phyloP scores from a whole-genome alignment of 345 rosid species.

The Eucalyptus curtisii region DNA sequence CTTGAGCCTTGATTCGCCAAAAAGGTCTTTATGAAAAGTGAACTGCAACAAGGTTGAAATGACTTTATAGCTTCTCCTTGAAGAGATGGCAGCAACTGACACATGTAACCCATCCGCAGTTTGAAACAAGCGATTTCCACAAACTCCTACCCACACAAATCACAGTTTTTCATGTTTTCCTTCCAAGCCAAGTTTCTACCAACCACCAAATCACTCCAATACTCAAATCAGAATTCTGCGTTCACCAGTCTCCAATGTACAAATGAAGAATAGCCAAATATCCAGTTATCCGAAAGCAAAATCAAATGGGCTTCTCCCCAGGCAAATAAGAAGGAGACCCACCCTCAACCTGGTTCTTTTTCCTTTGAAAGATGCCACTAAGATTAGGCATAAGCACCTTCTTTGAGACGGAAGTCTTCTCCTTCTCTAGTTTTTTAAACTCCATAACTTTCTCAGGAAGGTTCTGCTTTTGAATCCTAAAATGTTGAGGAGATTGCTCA shows the following conservation, averaged over 20 bases:
- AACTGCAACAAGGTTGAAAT: background rate
- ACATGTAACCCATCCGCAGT: background rate
- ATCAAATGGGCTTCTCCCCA: constrained; percentile 38
- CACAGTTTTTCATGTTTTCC: background rate
- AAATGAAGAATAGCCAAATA: background rate
- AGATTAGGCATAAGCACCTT: constrained; percentile 51
- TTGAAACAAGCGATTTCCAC: background rate
- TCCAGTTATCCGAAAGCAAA: background rate
- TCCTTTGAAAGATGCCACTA: constrained; percentile 62
- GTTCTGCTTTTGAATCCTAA: constrained; percentile 41
- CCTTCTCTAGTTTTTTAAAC: constrained; percentile 46
- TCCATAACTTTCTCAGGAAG: constrained; percentile 15
- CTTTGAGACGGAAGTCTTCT: constrained; percentile 40
- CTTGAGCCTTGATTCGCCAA: background rate
- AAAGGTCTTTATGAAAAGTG: background rate
- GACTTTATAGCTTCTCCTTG: background rate
- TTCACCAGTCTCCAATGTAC: background rate
- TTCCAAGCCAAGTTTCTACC: background rate
- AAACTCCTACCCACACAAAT: background rate
- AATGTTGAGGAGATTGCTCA: constrained; percentile 54
- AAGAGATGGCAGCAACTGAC: background rate
- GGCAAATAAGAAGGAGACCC: constrained; percentile 78
- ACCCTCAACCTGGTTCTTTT: constrained; percentile 75
- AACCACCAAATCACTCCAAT: background rate
- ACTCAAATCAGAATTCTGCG: background rate